These are phyloP conservation scores for Xylariaceae sp. DNA, from an alignment of 2,329 filamentous ascomycete genomes.

Conservation along the genomic window DNA sequence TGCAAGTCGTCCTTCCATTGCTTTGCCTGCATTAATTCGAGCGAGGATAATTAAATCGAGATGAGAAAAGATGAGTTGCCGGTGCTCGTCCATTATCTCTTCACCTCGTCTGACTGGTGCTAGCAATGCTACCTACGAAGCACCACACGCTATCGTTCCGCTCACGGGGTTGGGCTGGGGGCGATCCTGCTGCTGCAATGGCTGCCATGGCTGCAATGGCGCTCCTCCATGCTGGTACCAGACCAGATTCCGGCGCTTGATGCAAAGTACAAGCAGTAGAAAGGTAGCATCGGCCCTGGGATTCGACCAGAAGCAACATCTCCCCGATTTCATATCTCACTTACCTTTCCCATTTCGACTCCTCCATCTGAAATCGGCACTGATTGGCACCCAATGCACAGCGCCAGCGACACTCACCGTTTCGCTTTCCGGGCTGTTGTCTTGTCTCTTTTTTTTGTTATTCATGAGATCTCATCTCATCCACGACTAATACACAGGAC, in stretches of 20 bases:
- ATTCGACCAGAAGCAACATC: neutral
- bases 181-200: neutral
- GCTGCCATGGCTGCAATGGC: too few relatives aligned
- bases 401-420: neutral
- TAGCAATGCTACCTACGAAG: too few relatives aligned
- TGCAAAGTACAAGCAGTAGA: too few relatives aligned
- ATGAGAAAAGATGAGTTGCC: neutral
- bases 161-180: neutral
- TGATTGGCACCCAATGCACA: neutral
- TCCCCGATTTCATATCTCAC: neutral
- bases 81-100: neutral
- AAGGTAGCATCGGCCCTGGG: neutral
- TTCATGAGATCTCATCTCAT: neutral
- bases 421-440: neutral
- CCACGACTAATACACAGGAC: neutral
- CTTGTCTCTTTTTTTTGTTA: neutral
- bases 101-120: neutral
- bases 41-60: neutral
- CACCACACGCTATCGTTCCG: neutral
- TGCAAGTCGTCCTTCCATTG: neutral
- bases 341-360: conserved; percentile 1
- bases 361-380: neutral
- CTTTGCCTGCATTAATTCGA: neutral
- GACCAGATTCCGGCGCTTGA: too few relatives aligned
- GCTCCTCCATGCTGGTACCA: too few relatives aligned